Base-by-base conservation (phyloP, 805 yeast species). In the Henningerozyma blattae region DNA sequence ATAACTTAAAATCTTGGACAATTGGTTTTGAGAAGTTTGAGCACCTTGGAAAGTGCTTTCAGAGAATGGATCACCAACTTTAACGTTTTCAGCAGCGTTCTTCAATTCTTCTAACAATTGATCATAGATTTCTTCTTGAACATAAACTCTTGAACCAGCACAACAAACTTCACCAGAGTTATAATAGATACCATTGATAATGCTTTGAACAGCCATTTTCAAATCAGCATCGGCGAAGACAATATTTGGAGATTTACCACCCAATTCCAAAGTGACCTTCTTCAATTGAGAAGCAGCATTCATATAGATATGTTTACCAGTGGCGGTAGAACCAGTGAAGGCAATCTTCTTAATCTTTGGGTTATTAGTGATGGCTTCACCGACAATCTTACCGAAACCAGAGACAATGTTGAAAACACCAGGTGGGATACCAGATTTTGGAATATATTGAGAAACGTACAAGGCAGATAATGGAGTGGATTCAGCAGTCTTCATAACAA, bases 151-250 rank as follows among this genome's bases (percentile, higher is more conserved):
- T 42, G 93, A 85, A 56, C 93, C 91, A 18, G 94, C 89, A 63
- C 89, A 80, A 65, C 95, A 85, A 39, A 82, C 87, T 64, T 85
- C 94, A 64, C 95, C 95, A 37, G 93, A 77, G 65, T 85, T 85
- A 70, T 69, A 81, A 65, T 77, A 75, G 44, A 84, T 82, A 62
- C 94, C 94, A 33, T 69, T 64, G 39, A 82, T 69, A 44, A 82
- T 68, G 55, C 70, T 69, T 47, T 70, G 69, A 32, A 85, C 78
- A 35, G 91, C 75, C 36, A 65, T 64, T 25, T 69, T 68, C 37
- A 79, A 52, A 51, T 81, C 74, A 34, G 85, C 85, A 53, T 83
- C 94, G 40, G 72, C 68, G 50, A 83, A 77, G 33, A 84, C 80
- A 48, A 83, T 79, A 56, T 81, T 82, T 54, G 94, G 87, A 40